Evolutionary conservation across 768 basidiomycete genomes (phyloP).

Genomic region (Rhizopogon vinicolor): DNA sequence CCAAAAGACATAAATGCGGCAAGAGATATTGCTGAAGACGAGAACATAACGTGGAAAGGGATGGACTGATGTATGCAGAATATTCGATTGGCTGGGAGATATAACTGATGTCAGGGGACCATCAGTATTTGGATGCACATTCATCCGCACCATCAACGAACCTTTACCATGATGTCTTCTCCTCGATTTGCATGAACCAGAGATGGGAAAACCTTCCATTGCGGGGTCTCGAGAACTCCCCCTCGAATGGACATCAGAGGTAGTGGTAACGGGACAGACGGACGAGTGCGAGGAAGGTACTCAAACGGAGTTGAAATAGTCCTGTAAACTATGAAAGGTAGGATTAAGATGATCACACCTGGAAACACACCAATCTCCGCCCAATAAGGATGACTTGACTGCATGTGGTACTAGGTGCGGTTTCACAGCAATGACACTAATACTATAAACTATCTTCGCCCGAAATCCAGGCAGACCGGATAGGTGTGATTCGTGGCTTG

Average conservation of each 20-base stretch:
- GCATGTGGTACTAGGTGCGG: slow-evolving; percentile 36
- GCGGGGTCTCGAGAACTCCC: slow-evolving; percentile 40
- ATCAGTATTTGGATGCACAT: slow-evolving; percentile 15
- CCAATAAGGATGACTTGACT: slow-evolving; percentile 50
- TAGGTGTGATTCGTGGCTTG: slow-evolving; percentile 63
- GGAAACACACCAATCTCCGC: slow-evolving; percentile 46
- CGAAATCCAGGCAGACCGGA: slow-evolving; percentile 70
- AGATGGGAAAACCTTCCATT: slow-evolving; percentile 49
- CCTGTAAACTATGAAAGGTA: slow-evolving; percentile 25
- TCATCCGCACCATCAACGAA: slow-evolving; percentile 8
- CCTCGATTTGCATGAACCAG: slow-evolving; percentile 33
- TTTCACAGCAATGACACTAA: slow-evolving; percentile 49
- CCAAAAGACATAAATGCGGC: slow-evolving; percentile 56
- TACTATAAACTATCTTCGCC: slow-evolving; percentile 59
- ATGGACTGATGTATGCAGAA: slow-evolving; percentile 56
- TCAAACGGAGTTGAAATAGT: slow-evolving; percentile 55
- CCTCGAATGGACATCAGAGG: slow-evolving; percentile 30
- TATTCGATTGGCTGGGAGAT: slow-evolving; percentile 55
- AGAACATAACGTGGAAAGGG: slow-evolving; percentile 62
- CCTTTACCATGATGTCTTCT: slow-evolving; percentile 34
- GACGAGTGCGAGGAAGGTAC: slow-evolving; percentile 64
- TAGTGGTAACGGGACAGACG: slow-evolving; percentile 45
- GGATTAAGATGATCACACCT: not conserved
- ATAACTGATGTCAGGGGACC: slow-evolving; percentile 28
- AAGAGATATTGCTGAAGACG: slow-evolving; percentile 51